Evolutionary conservation across 495 filamentous ascomycete species (phyloP).

Genomic region (Podospora pseudoanserina): DNA sequence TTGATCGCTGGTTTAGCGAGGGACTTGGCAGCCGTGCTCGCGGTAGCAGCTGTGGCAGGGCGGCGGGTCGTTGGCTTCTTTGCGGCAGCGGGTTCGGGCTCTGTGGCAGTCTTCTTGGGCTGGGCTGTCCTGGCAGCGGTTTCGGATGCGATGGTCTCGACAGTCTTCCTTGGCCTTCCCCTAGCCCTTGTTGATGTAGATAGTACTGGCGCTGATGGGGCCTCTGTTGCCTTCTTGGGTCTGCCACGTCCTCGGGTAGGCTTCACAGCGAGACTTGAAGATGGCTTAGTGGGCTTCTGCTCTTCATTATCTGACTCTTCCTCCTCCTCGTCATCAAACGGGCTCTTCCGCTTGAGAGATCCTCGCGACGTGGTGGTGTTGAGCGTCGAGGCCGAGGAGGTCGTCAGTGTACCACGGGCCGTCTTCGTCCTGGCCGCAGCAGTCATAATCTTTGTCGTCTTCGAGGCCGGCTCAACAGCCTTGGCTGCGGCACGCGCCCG

Average conservation of each 20-base stretch:
- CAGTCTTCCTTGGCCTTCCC: constrained; percentile 46
- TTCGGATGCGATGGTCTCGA: constrained; percentile 27
- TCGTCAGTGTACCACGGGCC: constrained; percentile 26
- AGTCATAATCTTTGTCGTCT: constrained; percentile 32
- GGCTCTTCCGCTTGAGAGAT: constrained; percentile 45
- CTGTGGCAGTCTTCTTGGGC: constrained; percentile 31
- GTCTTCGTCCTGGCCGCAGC: constrained; percentile 41
- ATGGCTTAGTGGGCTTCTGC: constrained; percentile 29
- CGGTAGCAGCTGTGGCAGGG: constrained; percentile 28
- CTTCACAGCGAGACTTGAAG: constrained; percentile 27
- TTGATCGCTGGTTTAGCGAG: constrained; percentile 40
- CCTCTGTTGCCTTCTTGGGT: constrained; percentile 39
- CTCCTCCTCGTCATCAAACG: constrained; percentile 42
- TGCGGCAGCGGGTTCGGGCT: constrained; percentile 27
- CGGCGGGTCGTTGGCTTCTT: constrained; percentile 43
- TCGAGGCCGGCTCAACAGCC: constrained; percentile 36
- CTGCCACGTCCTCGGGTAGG: constrained; percentile 41
- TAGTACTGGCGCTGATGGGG: constrained; percentile 17
- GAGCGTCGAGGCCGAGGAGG: constrained; percentile 24
- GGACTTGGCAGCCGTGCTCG: constrained; percentile 28
- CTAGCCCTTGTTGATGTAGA: constrained; percentile 32
- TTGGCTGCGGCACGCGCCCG: constrained; percentile 55
- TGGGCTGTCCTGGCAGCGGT: constrained; percentile 32
- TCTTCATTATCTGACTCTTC: constrained; percentile 36
- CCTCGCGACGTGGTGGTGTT: constrained; percentile 24